phyloP scores from a whole-genome alignment of 345 rosid genomes.

The Eucalyptus marginata region DNA sequence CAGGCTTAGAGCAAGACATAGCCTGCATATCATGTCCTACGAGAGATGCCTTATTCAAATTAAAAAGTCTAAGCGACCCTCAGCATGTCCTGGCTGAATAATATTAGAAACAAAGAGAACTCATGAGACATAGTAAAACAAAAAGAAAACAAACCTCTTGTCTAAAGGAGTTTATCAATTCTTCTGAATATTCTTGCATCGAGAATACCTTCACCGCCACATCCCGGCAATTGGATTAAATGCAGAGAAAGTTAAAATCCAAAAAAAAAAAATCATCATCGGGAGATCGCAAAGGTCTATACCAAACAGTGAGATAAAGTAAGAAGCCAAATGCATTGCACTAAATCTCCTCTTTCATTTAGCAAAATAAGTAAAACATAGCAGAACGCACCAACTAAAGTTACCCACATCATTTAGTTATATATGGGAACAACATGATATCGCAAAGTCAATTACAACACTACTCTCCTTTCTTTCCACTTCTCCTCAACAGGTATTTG shows the following conservation, averaged over 20 bases:
- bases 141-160: constrained; percentile 55
- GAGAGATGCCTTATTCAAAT: neutral
- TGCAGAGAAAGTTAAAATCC: neutral
- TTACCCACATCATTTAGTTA: neutral
- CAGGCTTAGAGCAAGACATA: neutral
- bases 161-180: constrained; percentile 61
- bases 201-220: constrained; percentile 97
- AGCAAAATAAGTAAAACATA: neutral
- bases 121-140: neutral
- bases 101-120: neutral
- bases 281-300: neutral
- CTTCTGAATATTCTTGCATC: constrained; percentile 88
- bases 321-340: neutral
- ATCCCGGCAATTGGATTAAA: constrained; percentile 52
- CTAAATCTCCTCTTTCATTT: neutral
- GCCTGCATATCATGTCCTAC: neutral
- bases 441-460: neutral
- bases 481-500: neutral
- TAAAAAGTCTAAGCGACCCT: neutral
- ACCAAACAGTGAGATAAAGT: neutral
- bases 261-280: neutral
- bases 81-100: neutral
- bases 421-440: neutral
- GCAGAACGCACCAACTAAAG: neutral
- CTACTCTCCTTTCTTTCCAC: neutral